Conservation (phyloP, 306 rosid species). For the Acacia melanoxylon region DNA sequence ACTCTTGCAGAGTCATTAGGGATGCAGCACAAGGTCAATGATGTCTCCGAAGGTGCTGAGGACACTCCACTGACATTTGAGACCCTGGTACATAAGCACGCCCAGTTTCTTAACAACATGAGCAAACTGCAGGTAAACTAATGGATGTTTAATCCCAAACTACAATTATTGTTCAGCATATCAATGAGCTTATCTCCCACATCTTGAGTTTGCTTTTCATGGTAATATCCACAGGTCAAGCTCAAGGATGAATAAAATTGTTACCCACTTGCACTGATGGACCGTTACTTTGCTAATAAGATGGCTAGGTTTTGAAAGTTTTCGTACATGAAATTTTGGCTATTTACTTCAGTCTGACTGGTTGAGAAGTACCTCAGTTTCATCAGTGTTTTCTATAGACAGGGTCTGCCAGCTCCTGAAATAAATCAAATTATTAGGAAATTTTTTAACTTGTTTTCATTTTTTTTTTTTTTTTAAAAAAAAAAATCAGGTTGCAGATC, state of each 20-base stretch:
- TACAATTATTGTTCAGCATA: constrained; percentile 4
- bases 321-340: neutral
- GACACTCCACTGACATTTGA: constrained; percentile 85
- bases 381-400: constrained; percentile 14
- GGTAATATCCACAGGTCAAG: constrained; percentile 1
- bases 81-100: constrained; percentile 76
- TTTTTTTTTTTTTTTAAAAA: no score
- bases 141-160: neutral
- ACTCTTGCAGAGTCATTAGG: constrained; percentile 70
- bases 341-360: constrained; percentile 14
- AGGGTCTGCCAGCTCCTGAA: constrained; percentile 18
- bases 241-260: constrained; percentile 1
- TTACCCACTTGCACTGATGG: neutral
- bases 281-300: neutral
- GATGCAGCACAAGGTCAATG: constrained; percentile 70
- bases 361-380: constrained; percentile 19
- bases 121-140: constrained; percentile 90
- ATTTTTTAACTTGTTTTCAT: constrained; percentile 14
- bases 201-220: constrained; percentile 4
- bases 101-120: constrained; percentile 81
- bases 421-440: neutral
- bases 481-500: constrained; percentile 97
- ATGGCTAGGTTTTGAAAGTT: neutral
- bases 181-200: neutral
- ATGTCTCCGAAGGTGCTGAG: constrained; percentile 71